These are phyloP conservation scores for Pugionium cornutum DNA, from an alignment of 345 rosid species.

Conservation along the genomic window DNA sequence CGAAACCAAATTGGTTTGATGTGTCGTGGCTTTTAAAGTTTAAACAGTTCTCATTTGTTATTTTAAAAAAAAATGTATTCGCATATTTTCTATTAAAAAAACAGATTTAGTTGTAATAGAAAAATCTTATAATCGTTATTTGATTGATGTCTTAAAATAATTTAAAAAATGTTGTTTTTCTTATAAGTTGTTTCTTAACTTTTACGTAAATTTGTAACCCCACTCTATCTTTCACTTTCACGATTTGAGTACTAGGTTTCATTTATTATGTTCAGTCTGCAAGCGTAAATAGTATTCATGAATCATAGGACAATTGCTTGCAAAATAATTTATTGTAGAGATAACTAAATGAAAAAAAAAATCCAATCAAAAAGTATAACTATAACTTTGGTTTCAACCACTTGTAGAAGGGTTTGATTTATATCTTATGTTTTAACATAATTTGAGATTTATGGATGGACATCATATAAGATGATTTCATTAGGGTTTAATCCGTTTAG, in stretches of 20 bases:
- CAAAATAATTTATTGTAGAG: conserved; percentile 17
- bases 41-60: conserved; percentile 14
- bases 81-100: background rate
- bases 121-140: background rate
- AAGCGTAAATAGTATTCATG: conserved; percentile 1
- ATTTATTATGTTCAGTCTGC: conserved; percentile 2
- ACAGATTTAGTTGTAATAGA: conserved; percentile 8
- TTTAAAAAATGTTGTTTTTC: background rate
- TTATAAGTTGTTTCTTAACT: background rate
- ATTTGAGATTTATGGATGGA: background rate
- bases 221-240: conserved; percentile 21
- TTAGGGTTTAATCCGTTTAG: background rate
- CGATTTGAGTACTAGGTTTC: conserved; percentile 24
- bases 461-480: background rate
- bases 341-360: background rate
- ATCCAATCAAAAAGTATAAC: background rate
- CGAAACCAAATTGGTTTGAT: background rate
- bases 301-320: conserved; percentile 29
- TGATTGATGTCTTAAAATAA: conserved; percentile 6
- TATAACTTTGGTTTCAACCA: conserved; percentile 1
- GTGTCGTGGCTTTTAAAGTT: conserved; percentile 1
- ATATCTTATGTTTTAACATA: too few species aligned
- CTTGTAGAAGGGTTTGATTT: background rate
- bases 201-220: background rate
- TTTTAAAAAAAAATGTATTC: background rate